Evolutionary conservation across 164 flowering plant species (phyloP), one percentile per base, ranked within the genome.

Genomic region (Santalum album): DNA sequence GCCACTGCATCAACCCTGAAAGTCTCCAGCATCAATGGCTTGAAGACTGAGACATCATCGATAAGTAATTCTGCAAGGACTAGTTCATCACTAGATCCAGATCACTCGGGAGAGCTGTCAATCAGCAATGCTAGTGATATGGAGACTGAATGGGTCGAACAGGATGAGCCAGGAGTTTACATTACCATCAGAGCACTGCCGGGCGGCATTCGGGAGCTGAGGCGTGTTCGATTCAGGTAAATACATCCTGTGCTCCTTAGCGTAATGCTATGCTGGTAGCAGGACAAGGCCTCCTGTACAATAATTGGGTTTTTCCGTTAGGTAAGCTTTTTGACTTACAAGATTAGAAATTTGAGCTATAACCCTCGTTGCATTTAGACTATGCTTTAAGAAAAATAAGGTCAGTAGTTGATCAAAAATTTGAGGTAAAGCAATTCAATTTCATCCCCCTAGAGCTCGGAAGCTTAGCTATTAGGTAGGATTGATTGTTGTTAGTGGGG

Each of bases 111-210:
- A 12, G 49, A 45, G 49, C 35, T 50, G 11, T 50, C 53, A 2
- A 17, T 25, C 16, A 50, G 53, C 53, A 50, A 50, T 29, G 32
- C 35, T 35, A 50, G 53, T 29, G 53, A 50, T 25, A n/a, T 50
- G 20, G 53, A 50, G 19, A 26, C 78, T 32, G 84, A 83, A 65
- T 83, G 86, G 90, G 82, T 81, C 27, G 90, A 83, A 58, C 76
- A 83, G 70, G 90, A 83, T 59, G 84, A 75, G 56, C 90, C 86
- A 7, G 90, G 90, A 34, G 86, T 83, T n/a, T 83, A 83, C 64
- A 77, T 83, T 53, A 83, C 86, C n/a, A 74, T 83, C 64, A 60
- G 86, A 57, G 65, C 70, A 25, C 57, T 75, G 52, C 78, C 90
- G 38, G 76, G 68, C 54, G 90, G 90, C 48, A 55, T 58, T 39